These are phyloP conservation scores for Aureobasidium sp. DNA, from an alignment of 2,329 filamentous ascomycete genomes.

Conservation along the genomic window DNA sequence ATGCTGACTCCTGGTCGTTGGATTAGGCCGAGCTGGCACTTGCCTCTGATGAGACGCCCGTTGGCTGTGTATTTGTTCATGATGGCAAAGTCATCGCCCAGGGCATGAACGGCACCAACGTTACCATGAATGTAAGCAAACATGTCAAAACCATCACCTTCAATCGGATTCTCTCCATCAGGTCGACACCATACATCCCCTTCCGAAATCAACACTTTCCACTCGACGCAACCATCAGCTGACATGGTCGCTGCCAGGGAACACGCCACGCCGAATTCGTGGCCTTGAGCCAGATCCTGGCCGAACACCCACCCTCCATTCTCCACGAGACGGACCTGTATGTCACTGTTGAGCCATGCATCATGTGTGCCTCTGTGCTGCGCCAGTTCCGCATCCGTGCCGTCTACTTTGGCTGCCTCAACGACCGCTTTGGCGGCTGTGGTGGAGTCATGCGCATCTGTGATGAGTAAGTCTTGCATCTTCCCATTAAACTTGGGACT, in stretches of 20 bases:
- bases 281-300: slow-evolving; percentile 61
- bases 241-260: slow-evolving; percentile 45
- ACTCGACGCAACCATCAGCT: background rate
- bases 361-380: slow-evolving; percentile 94
- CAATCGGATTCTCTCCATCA: background rate
- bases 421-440: slow-evolving; percentile 94
- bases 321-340: slow-evolving; percentile 74
- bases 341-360: slow-evolving; percentile 95
- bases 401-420: slow-evolving; percentile 91
- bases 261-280: slow-evolving; percentile 95
- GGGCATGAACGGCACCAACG: slow-evolving; percentile 96
- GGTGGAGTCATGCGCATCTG: slow-evolving; percentile 89
- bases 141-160: background rate
- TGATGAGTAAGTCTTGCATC: slow-evolving; percentile 43
- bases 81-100: slow-evolving; percentile 69
- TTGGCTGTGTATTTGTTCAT: slow-evolving; percentile 89
- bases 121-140: slow-evolving; percentile 57
- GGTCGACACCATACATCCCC: background rate
- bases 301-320: slow-evolving; percentile 57
- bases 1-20: slow-evolving; percentile 9
- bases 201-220: too few species aligned
- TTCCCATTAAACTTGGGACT: background rate
- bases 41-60: slow-evolving; percentile 80
- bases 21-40: slow-evolving; percentile 75
- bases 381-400: slow-evolving; percentile 79